These are phyloP conservation scores for Galerina marginata DNA, from an alignment of 768 basidiomycete genomes.

Conservation along the genomic window DNA sequence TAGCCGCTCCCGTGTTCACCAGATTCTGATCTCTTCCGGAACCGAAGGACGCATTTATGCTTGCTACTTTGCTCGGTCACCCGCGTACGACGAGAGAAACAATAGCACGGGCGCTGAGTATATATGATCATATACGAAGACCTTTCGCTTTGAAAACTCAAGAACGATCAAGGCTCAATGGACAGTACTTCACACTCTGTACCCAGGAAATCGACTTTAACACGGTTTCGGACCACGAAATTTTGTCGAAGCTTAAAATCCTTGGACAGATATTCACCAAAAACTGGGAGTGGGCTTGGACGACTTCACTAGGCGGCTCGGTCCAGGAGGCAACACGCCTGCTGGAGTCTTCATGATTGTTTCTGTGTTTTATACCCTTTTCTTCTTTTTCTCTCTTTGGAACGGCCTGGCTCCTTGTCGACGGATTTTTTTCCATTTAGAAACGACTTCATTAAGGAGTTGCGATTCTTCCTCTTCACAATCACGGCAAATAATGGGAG, in stretches of 20 bases:
- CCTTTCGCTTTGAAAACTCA: conserved; percentile 47
- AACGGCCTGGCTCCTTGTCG: neutral
- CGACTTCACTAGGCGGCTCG: conserved; percentile 48
- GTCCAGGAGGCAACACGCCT: conserved; percentile 42
- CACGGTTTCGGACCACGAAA: conserved; percentile 29
- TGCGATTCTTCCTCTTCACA: too few relatives aligned
- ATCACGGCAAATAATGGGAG: neutral
- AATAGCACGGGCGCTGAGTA: conserved; percentile 43
- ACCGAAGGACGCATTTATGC: conserved; percentile 54
- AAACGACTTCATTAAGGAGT: too few relatives aligned
- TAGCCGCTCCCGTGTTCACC: conserved; percentile 32
- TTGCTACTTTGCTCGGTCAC: conserved; percentile 52
- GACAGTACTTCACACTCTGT: conserved; percentile 46
- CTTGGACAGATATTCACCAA: conserved; percentile 48
- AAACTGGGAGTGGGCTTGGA: conserved; percentile 71
- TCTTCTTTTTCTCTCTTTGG: neutral
- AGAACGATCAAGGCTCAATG: conserved; percentile 45
- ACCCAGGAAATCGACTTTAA: conserved; percentile 37
- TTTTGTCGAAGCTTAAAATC: conserved; percentile 38
- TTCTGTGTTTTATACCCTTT: neutral
- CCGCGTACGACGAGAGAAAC: conserved; percentile 42
- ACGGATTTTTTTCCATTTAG: too few relatives aligned
- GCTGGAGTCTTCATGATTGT: conserved; percentile 24
- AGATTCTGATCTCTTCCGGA: conserved; percentile 9
- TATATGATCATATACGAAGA: conserved; percentile 57